phyloP scores from a whole-genome alignment of 2,329 filamentous ascomycete species.

The Tolypocladium pustulatum region DNA sequence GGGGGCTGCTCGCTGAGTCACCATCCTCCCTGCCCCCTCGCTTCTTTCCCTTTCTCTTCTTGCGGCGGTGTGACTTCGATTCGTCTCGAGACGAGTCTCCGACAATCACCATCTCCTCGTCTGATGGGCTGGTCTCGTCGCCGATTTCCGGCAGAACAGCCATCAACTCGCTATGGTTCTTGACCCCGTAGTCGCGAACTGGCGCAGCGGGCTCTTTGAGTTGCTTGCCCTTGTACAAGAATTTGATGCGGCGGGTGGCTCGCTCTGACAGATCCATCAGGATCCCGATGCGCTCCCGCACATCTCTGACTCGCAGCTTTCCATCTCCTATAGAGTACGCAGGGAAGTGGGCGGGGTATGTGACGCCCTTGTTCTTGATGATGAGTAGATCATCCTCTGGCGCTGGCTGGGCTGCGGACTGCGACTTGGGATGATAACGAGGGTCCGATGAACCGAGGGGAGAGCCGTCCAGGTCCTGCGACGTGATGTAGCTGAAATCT shows the following conservation, averaged over 20 bases:
- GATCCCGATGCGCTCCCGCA: conserved; percentile 56
- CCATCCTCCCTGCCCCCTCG: conserved; percentile 28
- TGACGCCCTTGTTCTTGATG: conserved; percentile 56
- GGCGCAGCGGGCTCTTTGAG: conserved; percentile 53
- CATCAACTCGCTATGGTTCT: conserved; percentile 50
- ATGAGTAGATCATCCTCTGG: conserved; percentile 60
- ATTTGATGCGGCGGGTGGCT: conserved; percentile 43
- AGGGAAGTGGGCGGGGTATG: conserved; percentile 62
- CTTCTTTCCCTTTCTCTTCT: conserved; percentile 31
- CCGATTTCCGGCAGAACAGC: conserved; percentile 29
- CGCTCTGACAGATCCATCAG: conserved; percentile 52
- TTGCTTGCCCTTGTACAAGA: conserved; percentile 64
- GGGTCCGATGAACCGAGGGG: conserved; percentile 22
- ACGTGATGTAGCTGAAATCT: conserved; percentile 77
- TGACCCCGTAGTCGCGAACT: conserved; percentile 50
- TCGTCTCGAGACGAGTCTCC: conserved; percentile 30
- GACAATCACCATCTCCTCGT: conserved; percentile 32
- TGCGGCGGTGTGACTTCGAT: conserved; percentile 24
- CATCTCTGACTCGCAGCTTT: conserved; percentile 54
- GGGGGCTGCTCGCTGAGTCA: conserved; percentile 32
- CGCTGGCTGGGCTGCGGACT: conserved; percentile 20
- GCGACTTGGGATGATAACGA: conserved; percentile 30
- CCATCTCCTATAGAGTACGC: conserved; percentile 67
- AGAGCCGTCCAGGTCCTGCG: conserved; percentile 52
- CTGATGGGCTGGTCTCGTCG: conserved; percentile 24